phyloP scores from a whole-genome alignment of 495 filamentous ascomycete species.

The Thermochaetoides thermophila region DNA sequence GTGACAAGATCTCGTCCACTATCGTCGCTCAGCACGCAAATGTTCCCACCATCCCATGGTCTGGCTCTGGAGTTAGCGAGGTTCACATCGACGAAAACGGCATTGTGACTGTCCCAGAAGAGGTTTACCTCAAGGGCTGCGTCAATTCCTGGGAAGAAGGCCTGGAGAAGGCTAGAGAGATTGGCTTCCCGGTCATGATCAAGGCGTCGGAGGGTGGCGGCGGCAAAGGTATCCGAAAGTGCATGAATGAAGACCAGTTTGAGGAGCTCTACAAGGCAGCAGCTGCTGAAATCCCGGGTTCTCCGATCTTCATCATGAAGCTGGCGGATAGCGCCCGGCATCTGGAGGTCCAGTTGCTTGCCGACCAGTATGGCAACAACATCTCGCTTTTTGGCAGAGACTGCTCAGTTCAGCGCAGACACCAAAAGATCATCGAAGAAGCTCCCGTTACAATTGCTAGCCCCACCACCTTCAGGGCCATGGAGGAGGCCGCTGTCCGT shows the following conservation, averaged over 20 bases:
- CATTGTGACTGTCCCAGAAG: constrained; percentile 81
- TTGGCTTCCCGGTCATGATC: constrained; percentile 98
- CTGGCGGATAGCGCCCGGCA: constrained; percentile 90
- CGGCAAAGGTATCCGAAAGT: constrained; percentile 98
- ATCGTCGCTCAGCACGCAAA: constrained; percentile 96
- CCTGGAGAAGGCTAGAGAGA: constrained; percentile 69
- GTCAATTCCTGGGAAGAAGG: constrained; percentile 79
- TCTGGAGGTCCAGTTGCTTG: constrained; percentile 92
- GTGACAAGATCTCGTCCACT: constrained; percentile 98
- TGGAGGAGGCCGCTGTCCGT: constrained; percentile 94
- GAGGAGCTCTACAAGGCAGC: constrained; percentile 79
- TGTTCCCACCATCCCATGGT: constrained; percentile 98
- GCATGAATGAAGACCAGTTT: constrained; percentile 74
- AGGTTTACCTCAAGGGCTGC: constrained; percentile 82
- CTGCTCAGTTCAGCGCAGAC: constrained; percentile 94
- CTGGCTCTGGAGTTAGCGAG: constrained; percentile 74
- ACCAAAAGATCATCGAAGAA: constrained; percentile 99
- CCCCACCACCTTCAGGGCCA: constrained; percentile 72
- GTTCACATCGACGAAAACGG: constrained; percentile 66
- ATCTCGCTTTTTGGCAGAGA: constrained; percentile 97
- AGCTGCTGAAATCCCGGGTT: constrained; percentile 95
- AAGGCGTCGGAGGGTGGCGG: constrained; percentile 99
- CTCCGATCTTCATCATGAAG: constrained; percentile 99
- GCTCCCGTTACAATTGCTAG: constrained; percentile 94
- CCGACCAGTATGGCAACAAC: constrained; percentile 99